These are phyloP conservation scores for Hyphopichia fennica DNA, from an alignment of 1,139 yeast genomes.

Conservation along the genomic window DNA sequence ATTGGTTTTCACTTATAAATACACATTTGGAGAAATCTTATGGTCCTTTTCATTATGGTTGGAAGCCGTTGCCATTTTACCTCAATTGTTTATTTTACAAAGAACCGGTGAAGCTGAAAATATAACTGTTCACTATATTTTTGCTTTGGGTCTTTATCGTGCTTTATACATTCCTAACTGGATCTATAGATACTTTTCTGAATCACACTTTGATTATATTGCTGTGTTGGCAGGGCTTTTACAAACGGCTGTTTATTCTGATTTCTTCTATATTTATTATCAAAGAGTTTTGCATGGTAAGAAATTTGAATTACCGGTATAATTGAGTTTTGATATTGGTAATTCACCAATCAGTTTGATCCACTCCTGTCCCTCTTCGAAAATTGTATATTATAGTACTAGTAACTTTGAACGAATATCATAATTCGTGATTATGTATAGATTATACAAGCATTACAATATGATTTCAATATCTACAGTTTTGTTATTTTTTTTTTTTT, in stretches of 20 bases:
- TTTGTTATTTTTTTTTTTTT: too few species aligned
- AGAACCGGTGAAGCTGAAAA: slow-evolving; percentile 87
- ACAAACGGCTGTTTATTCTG: slow-evolving; percentile 87
- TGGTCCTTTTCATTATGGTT: slow-evolving; percentile 87
- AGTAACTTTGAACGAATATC: too few species aligned
- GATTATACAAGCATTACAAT: too few species aligned
- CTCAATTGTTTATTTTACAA: slow-evolving; percentile 88
- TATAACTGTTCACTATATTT: slow-evolving; percentile 87
- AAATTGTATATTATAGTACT: too few species aligned
- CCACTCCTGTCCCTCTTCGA: too few species aligned
- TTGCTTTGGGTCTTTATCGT: slow-evolving; percentile 88
- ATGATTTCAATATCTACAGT: too few species aligned
- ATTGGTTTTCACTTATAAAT: slow-evolving; percentile 66
- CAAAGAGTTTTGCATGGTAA: slow-evolving; percentile 75
- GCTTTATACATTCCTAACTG: slow-evolving; percentile 91
- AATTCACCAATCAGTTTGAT: not conserved
- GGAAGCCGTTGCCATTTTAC: slow-evolving; percentile 87
- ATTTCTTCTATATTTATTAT: slow-evolving; percentile 91
- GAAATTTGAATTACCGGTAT: slow-evolving; percentile 77
- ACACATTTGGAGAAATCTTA: slow-evolving; percentile 57
- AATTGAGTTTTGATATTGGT: slow-evolving; percentile 10
- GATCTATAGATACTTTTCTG: slow-evolving; percentile 80
- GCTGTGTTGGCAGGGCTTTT: slow-evolving; percentile 77
- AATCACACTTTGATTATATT: slow-evolving; percentile 67
- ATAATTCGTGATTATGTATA: too few species aligned